Evolutionary conservation across 2,329 filamentous ascomycete species (phyloP).

Genomic region (Falciphora oryzae): DNA sequence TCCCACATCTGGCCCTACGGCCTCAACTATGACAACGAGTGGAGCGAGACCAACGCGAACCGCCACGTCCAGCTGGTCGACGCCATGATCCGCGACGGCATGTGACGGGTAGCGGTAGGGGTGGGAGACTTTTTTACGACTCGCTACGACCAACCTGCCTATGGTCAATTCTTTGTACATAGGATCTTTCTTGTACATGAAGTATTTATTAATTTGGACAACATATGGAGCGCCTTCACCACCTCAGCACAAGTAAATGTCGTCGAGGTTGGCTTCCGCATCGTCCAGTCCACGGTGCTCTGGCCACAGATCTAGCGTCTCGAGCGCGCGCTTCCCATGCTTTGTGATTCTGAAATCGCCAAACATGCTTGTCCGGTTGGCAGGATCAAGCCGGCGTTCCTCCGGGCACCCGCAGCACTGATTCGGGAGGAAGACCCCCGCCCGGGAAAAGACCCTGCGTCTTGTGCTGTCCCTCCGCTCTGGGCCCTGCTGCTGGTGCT

Average conservation of each 20-base stretch:
- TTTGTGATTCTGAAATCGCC: background rate
- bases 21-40: constrained; percentile 37
- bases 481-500: no score
- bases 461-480: background rate
- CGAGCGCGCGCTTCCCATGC: background rate
- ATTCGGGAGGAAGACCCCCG: background rate
- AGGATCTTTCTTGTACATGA: constrained; percentile 31
- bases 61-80: constrained; percentile 37
- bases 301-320: background rate
- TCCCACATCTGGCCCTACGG: constrained; percentile 36
- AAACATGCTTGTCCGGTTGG: background rate
- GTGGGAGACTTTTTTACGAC: no score
- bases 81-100: constrained; percentile 39
- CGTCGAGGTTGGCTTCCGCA: background rate
- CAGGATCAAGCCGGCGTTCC: background rate
- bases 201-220: background rate
- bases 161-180: no score
- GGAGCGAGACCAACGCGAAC: constrained; percentile 37
- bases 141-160: no score
- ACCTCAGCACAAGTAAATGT: background rate
- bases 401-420: background rate
- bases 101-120: background rate
- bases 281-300: background rate
- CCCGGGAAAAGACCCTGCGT: background rate
- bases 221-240: background rate